phyloP scores from a whole-genome alignment of 2,329 filamentous ascomycete genomes.

The Drechslerella coelobrocha region DNA sequence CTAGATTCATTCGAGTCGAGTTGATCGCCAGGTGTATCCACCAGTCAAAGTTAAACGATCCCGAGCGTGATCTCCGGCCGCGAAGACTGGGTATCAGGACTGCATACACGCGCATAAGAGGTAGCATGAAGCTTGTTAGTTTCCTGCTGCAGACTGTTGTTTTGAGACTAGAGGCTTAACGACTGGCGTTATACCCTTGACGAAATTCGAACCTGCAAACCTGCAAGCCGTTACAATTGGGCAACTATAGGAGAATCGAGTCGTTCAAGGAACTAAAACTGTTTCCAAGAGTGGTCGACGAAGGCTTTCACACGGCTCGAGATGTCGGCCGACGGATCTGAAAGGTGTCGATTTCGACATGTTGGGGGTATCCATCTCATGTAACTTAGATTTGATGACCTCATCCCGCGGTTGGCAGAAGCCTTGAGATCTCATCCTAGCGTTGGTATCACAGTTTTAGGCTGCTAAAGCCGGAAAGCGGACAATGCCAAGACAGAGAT shows the following conservation, averaged over 20 bases:
- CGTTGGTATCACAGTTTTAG: neutral
- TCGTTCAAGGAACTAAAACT: slow-evolving; percentile 31
- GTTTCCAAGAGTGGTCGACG: neutral
- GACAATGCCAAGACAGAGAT: too few species aligned
- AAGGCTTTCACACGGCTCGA: neutral
- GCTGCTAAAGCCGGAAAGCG: too few species aligned
- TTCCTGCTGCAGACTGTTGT: neutral
- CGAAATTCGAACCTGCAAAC: slow-evolving; percentile 28
- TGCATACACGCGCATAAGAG: slow-evolving; percentile 37
- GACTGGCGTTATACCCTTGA: slow-evolving; percentile 35
- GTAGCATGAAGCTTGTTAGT: slow-evolving; percentile 5
- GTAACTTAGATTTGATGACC: neutral
- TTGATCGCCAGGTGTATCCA: slow-evolving; percentile 23
- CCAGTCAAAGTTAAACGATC: slow-evolving; percentile 11
- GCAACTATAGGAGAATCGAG: slow-evolving; percentile 31
- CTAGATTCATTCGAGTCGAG: slow-evolving; percentile 39
- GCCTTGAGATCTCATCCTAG: neutral
- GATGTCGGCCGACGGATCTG: neutral
- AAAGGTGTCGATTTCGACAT: neutral
- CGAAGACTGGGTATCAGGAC: too few species aligned
- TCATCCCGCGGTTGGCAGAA: neutral
- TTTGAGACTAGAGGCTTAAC: slow-evolving; percentile 31
- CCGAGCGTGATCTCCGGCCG: slow-evolving; percentile 21
- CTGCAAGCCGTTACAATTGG: slow-evolving; percentile 47
- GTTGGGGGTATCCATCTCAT: too few species aligned